A percentile compares a stretch with the other conserved stretches of the same genome.
These are phyloP conservation scores for Coniferiporia sulphurascens DNA, from an alignment of 1,284 basidiomycete genomes.

Conservation along the genomic window DNA sequence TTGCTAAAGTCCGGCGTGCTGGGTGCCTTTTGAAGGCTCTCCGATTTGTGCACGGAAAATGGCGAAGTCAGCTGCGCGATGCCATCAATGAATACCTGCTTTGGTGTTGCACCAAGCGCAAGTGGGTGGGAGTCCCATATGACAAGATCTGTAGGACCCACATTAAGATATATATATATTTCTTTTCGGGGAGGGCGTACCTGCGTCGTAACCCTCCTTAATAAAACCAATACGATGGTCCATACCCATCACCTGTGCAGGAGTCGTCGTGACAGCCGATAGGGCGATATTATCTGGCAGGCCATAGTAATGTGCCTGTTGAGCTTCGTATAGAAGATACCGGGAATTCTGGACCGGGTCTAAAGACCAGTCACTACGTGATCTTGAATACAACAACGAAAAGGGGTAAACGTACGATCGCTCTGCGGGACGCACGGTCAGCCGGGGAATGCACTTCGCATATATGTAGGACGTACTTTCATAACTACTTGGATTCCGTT, in stretches of 20 bases:
- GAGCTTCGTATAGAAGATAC: conserved; percentile 79
- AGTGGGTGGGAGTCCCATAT: conserved; percentile 79
- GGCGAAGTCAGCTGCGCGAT: conserved; percentile 51
- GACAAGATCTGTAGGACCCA: conserved; percentile 40
- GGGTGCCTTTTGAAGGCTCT: conserved; percentile 43
- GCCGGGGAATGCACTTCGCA: neutral
- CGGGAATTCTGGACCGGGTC: conserved; percentile 72
- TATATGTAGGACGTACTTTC: conserved; percentile 48
- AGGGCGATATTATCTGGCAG: conserved; percentile 57
- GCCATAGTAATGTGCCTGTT: conserved; percentile 81
- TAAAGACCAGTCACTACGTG: neutral
- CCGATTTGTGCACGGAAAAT: conserved; percentile 40
- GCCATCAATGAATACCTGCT: conserved; percentile 70
- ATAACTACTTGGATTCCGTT: conserved; percentile 71
- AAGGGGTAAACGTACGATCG: neutral
- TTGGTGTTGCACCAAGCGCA: conserved; percentile 64
- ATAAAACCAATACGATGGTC: conserved; percentile 81
- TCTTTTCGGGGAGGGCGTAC: neutral
- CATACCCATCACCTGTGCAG: conserved; percentile 73
- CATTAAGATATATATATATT: neutral
- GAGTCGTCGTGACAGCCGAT: conserved; percentile 71
- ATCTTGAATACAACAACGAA: neutral
- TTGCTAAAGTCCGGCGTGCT: conserved; percentile 54
- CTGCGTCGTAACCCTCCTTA: conserved; percentile 48
- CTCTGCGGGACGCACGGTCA: neutral